Percentiles rank a stretch among this genome's conserved stretches.
Evolutionary conservation across 192 early-diverging fungal genomes (phyloP).

Genomic region (Coemansia reversa): DNA sequence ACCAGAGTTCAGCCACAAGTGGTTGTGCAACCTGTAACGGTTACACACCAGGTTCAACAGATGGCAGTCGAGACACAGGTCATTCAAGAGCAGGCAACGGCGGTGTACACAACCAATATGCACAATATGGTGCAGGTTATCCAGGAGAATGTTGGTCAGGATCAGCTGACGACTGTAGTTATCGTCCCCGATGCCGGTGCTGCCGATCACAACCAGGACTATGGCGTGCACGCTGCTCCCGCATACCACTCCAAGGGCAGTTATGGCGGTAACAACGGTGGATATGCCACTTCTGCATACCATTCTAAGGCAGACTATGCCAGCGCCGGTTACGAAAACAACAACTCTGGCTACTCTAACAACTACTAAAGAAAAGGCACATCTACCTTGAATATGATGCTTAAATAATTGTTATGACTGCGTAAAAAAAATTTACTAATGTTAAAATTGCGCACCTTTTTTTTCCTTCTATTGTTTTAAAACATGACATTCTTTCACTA

Average conservation of each 20-base stretch:
- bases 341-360: background rate
- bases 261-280: constrained; percentile 2
- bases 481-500: background rate
- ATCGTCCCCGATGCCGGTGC: constrained; percentile 11
- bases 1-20: constrained; percentile 48
- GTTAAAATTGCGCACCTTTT: background rate
- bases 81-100: constrained; percentile 44
- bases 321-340: background rate
- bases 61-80: constrained; percentile 38
- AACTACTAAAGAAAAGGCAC: background rate
- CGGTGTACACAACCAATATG: constrained; percentile 35
- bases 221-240: constrained; percentile 2
- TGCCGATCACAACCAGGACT: constrained; percentile 3
- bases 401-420: background rate
- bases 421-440: background rate
- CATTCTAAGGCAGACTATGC: background rate
- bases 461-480: background rate
- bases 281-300: constrained; percentile 3
- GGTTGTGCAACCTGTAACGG: constrained; percentile 48
- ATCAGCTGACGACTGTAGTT: constrained; percentile 18
- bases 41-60: constrained; percentile 49
- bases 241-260: background rate
- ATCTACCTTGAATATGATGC: background rate
- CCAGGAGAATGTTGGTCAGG: constrained; percentile 45
- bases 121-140: constrained; percentile 52